Base-by-base conservation (phyloP, 805 yeast species). In the Blastobotrys americana region DNA sequence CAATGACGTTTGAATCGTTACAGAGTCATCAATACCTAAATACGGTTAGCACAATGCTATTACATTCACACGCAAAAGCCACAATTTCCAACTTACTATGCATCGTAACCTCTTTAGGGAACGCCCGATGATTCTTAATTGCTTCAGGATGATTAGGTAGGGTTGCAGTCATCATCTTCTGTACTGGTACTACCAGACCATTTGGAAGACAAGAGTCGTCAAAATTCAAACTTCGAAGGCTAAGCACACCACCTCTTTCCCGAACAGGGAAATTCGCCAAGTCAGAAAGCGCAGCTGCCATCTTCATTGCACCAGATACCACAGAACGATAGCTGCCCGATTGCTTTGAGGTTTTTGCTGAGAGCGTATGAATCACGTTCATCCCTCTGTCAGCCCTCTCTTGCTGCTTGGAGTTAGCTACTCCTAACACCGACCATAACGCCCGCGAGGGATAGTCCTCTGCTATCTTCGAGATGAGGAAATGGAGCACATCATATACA, bases 371-470 rank as follows among this genome's bases (percentile, higher is more conserved):
- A 23, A 74, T 54, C 22, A 81, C 71, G 25, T 63, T 63, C 20
- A 60, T 64, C 10, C 81, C 84, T 42, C 71, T 63, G 15, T 58
- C 53, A 2, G 66, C 64, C 52, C 86, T 66, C 13, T 68, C 71
- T 9, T 61, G 50, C 20, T 72, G 70, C 1, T 65, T 68, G 0
- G 95, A 85, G 44, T 80, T 78, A 3, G 72, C 66, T 51, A 85
- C 81, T 0, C 90, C 81, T 34, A 84, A 67, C 1, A 85, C 77
- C 8, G 82, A 77, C 94, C 97, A 93, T n/a, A 93, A 66, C 17
- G 89, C 78, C 49, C 86, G 90, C 15, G 77, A 74, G 0, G 97
- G 96, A 59, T 87, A 93, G 19, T 74, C 69, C 23, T 66, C 64
- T 0, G 82, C 70, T 9, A 90, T 71, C 10, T 69, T 64, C 10